These are phyloP conservation scores for Penicillium mononematosum DNA, from an alignment of 495 filamentous ascomycete species.

Conservation along the genomic window DNA sequence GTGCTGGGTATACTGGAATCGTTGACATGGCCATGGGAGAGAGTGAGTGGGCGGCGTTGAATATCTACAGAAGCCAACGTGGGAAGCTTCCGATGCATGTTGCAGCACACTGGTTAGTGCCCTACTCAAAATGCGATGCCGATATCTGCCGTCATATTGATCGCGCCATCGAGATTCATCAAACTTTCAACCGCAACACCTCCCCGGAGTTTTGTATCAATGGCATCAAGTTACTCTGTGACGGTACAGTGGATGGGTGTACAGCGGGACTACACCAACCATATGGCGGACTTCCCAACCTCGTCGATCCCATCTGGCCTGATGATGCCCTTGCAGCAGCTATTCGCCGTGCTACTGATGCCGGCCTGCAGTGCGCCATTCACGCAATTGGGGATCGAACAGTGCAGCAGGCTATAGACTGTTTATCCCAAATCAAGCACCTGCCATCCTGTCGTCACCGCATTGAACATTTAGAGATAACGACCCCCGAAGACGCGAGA, in stretches of 20 bases:
- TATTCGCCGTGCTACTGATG: slow-evolving; percentile 19
- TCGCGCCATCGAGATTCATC: slow-evolving; percentile 49
- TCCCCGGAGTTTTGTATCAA: slow-evolving; percentile 51
- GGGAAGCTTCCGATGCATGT: slow-evolving; percentile 45
- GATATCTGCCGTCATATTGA: slow-evolving; percentile 52
- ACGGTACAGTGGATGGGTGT: slow-evolving; percentile 59
- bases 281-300: slow-evolving; percentile 30
- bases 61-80: slow-evolving; percentile 33
- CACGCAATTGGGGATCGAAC: slow-evolving; percentile 65
- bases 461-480: slow-evolving; percentile 63
- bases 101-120: slow-evolving; percentile 58
- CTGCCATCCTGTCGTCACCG: slow-evolving; percentile 47
- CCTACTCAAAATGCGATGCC: slow-evolving; percentile 38
- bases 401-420: slow-evolving; percentile 52
- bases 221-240: slow-evolving; percentile 60
- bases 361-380: slow-evolving; percentile 58
- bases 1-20: slow-evolving; percentile 43
- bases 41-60: slow-evolving; percentile 52
- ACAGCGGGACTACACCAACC: slow-evolving; percentile 57
- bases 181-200: slow-evolving; percentile 39
- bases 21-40: slow-evolving; percentile 65
- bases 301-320: slow-evolving; percentile 15
- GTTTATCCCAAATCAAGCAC: slow-evolving; percentile 39
- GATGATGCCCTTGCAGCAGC: slow-evolving; percentile 1
- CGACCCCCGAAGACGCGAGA: slow-evolving; percentile 49